Evolutionary conservation across 2,329 filamentous ascomycete genomes (phyloP).

Genomic region (Aspergillus felis): DNA sequence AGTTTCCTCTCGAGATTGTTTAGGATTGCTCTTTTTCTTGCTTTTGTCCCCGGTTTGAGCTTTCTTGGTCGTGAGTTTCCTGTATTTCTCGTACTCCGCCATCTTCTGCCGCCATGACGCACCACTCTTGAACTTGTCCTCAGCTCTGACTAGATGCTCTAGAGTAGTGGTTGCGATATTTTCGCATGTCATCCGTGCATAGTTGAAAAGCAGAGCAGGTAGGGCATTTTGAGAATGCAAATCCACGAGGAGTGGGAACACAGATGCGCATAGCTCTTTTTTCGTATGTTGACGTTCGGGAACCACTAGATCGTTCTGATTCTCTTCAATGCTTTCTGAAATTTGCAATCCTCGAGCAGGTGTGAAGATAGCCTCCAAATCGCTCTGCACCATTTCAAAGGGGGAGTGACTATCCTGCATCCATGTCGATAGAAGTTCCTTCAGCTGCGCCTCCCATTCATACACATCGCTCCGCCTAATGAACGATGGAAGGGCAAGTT

Average conservation of each 20-base stretch:
- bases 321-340: not conserved
- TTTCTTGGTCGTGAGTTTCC: slow-evolving; percentile 1
- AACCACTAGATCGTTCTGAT: not conserved
- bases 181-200: slow-evolving; percentile 65
- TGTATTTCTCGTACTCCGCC: slow-evolving; percentile 50
- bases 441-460: slow-evolving; percentile 61
- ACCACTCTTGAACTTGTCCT: slow-evolving; percentile 44
- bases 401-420: slow-evolving; percentile 54
- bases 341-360: not conserved
- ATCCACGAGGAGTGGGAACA: slow-evolving; percentile 22
- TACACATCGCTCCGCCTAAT: slow-evolving; percentile 64
- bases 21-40: slow-evolving; percentile 39
- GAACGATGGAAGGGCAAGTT: slow-evolving; percentile 47
- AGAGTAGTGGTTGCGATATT: slow-evolving; percentile 46
- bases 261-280: not conserved
- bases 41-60: slow-evolving; percentile 29
- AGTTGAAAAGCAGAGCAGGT: slow-evolving; percentile 74
- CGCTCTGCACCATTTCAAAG: slow-evolving; percentile 49
- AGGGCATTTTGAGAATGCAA: slow-evolving; percentile 59
- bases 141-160: slow-evolving; percentile 51
- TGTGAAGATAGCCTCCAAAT: slow-evolving; percentile 34
- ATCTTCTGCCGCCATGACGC: slow-evolving; percentile 60
- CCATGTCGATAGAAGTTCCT: slow-evolving; percentile 56
- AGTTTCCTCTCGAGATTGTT: slow-evolving; percentile 21
- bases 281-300: not conserved